phyloP scores from a whole-genome alignment of 2,329 filamentous ascomycete species.

The Fusarium sp. region DNA sequence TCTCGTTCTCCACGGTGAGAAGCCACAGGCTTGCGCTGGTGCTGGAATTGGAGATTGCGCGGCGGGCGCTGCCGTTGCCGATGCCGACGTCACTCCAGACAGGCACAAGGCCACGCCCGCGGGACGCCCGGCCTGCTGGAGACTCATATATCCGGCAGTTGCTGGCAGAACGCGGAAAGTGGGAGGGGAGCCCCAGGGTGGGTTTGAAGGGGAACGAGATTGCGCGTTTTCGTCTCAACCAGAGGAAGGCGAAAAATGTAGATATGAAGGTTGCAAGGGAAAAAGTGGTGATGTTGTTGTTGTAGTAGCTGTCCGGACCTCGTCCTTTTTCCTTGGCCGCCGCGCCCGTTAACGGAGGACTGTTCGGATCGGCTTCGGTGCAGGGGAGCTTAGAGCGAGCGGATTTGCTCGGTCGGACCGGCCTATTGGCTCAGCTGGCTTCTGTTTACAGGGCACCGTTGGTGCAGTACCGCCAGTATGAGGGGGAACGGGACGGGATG shows the following conservation, averaged over 20 bases:
- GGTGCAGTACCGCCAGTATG: background rate
- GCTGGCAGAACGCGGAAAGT: slow-evolving; percentile 30
- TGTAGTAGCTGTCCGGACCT: slow-evolving; percentile 10
- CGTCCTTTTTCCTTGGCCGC: slow-evolving; percentile 6
- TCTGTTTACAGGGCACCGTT: background rate
- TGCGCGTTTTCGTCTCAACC: slow-evolving; percentile 10
- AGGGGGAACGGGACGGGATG: background rate
- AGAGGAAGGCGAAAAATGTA: background rate
- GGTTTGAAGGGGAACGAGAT: slow-evolving; percentile 1
- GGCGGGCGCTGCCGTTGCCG: slow-evolving; percentile 31
- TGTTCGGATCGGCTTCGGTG: slow-evolving; percentile 29
- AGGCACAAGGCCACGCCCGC: slow-evolving; percentile 45
- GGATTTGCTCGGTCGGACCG: slow-evolving; percentile 37
- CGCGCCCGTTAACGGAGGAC: slow-evolving; percentile 43
- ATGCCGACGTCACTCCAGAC: slow-evolving; percentile 45
- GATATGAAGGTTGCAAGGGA: background rate
- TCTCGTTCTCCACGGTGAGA: slow-evolving; percentile 35
- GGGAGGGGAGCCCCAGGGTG: slow-evolving; percentile 21
- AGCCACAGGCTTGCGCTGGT: slow-evolving; percentile 17
- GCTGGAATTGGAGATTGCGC: slow-evolving; percentile 18
- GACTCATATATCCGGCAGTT: slow-evolving; percentile 47
- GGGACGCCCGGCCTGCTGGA: slow-evolving; percentile 48
- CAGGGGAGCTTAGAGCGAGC: slow-evolving; percentile 23
- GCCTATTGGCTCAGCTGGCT: slow-evolving; percentile 7
- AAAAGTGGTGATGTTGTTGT: slow-evolving; percentile 16